Base-by-base conservation (phyloP, 331 rosid genomes). In the Phaseolus coccineus region DNA sequence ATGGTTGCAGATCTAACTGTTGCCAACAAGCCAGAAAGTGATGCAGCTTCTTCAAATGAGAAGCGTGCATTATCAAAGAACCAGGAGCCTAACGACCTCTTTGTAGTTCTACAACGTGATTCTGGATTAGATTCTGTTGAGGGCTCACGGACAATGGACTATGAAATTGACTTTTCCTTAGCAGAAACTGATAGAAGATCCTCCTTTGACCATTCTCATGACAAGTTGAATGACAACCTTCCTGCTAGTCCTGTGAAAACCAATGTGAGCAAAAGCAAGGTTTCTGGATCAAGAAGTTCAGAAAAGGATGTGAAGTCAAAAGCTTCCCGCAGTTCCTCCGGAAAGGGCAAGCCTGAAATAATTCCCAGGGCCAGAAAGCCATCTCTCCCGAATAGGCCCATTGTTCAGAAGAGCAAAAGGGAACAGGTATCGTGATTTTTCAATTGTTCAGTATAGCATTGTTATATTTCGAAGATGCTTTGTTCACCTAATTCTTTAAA, bases 361-460 rank as follows among this genome's bases (percentile, higher is more conserved):
- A 42, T 80, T 11, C 13, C 77, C 52, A 86, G 85, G 77, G 85
- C 39, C 87, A 82, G 64, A 77, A 90, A 66, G 51, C 73, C 85
- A 65, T 55, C 88, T 46, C 71, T 81, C 27, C 39, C 85, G 13
- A 86, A 80, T 6, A 85, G 85, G 83, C 73, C 90, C 4, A 15
- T 79, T 11, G 85, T 84, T 83, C 89, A 83, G 11, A 90, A 90
- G 83, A 88, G 90, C 84, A 88, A 90, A 79, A 65, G 82, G 69
- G 94, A 90, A 80, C 74, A 76, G 90, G 94, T 90, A 86, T 50
- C 19, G 42, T 27, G 69, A 56, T 55, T 16, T 57, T 83, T 53
- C 71, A 42, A 40, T 35, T 27, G 33, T 80, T 27, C 62, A 65
- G 14, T 39, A 19, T 19, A 39, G 46, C 70, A 58, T 46, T 50